Conservation (phyloP, 2,329 filamentous ascomycete genomes). For the Microdochium trichocladiopsis region DNA sequence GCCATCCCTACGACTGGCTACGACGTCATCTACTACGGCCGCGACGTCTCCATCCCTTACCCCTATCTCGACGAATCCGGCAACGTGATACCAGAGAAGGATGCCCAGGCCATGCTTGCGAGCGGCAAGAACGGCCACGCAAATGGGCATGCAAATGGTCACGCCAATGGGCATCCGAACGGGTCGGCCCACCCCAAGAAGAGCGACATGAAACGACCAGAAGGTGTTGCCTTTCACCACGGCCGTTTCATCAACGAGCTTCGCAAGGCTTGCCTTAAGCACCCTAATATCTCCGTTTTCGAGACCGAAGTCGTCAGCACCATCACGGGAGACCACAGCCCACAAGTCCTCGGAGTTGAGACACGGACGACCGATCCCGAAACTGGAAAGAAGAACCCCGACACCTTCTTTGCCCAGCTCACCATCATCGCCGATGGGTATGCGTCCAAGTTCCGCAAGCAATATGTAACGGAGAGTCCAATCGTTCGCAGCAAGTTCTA, state of each 20-base stretch:
- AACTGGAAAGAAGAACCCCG: constrained; percentile 48
- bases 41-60: constrained; percentile 71
- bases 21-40: constrained; percentile 74
- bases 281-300: constrained; percentile 81
- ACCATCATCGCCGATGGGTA: constrained; percentile 93
- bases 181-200: constrained; percentile 18
- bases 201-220: constrained; percentile 39
- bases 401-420: constrained; percentile 82
- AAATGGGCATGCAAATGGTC: constrained; percentile 7
- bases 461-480: constrained; percentile 61
- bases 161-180: constrained; percentile 16
- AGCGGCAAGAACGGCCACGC: constrained; percentile 5
- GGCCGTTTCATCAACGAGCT: constrained; percentile 85
- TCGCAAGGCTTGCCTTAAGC: constrained; percentile 63
- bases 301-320: constrained; percentile 80
- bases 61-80: constrained; percentile 52
- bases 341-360: constrained; percentile 78
- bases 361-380: constrained; percentile 56
- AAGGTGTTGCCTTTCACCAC: constrained; percentile 86
- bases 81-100: constrained; percentile 17
- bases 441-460: constrained; percentile 81
- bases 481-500: constrained; percentile 82
- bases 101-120: constrained; percentile 9
- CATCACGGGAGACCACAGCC: constrained; percentile 60
- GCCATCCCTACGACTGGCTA: constrained; percentile 78